These are phyloP conservation scores for Sechiopsis laciniata DNA, from an alignment of 306 rosid genomes.

Conservation along the genomic window DNA sequence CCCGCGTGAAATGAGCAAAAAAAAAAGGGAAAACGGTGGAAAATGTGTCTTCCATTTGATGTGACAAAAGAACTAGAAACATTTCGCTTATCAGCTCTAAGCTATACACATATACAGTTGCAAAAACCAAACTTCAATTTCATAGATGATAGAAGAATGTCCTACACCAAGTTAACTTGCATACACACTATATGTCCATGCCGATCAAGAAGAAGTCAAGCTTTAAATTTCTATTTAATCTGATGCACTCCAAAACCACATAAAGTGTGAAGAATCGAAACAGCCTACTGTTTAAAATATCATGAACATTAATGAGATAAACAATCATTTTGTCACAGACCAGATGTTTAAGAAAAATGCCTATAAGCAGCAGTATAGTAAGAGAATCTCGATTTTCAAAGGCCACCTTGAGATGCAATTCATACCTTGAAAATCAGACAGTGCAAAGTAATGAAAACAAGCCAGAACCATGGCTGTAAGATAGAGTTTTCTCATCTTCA, in stretches of 20 bases:
- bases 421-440: slow-evolving; percentile 73
- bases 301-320: slow-evolving; percentile 5
- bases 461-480: slow-evolving; percentile 39
- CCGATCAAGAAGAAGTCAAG: background rate
- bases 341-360: background rate
- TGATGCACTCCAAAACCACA: background rate
- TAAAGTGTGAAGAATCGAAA: background rate
- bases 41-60: background rate
- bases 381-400: slow-evolving; percentile 12
- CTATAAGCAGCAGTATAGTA: background rate
- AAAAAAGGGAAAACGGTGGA: background rate
- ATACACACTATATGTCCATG: background rate
- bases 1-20: background rate
- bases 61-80: slow-evolving; percentile 1
- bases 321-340: background rate
- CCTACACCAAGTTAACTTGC: background rate
- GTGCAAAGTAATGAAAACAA: slow-evolving; percentile 50
- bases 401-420: background rate
- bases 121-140: background rate
- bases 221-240: background rate
- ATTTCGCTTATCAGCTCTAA: background rate
- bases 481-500: slow-evolving; percentile 47
- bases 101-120: background rate
- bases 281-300: background rate
- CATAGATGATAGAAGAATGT: background rate